phyloP scores from a whole-genome alignment of 2,329 filamentous ascomycete species.

The Lasiodiplodia theobromae region DNA sequence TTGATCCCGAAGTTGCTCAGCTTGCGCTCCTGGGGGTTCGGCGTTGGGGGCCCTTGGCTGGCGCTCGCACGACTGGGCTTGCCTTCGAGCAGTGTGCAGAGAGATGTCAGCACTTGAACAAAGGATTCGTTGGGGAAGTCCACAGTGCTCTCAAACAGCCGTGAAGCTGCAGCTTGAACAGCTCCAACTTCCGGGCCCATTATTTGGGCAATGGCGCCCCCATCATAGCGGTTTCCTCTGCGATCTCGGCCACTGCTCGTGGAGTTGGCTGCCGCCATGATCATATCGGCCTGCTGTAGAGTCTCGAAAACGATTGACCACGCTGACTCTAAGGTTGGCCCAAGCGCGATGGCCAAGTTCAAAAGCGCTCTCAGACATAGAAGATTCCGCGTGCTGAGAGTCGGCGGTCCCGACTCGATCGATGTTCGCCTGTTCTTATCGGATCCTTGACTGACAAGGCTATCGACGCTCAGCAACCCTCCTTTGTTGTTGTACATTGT shows the following conservation, averaged over 20 bases:
- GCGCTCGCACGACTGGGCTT: conserved; percentile 37
- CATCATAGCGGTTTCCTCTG: conserved; percentile 37
- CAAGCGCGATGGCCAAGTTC: conserved; percentile 94
- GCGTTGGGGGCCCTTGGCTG: conserved; percentile 2
- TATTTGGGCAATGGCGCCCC: conserved; percentile 41
- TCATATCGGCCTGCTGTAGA: conserved; percentile 88
- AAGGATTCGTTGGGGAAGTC: conserved; percentile 90
- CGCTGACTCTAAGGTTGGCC: conserved; percentile 81
- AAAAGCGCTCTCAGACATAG: conserved; percentile 87
- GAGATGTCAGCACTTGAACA: conserved; percentile 74
- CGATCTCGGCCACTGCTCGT: conserved; percentile 30
- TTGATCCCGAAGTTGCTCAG: conserved; percentile 32
- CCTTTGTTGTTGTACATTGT: conserved; percentile 75
- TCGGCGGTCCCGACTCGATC: conserved; percentile 50
- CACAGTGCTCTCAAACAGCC: conserved; percentile 88
- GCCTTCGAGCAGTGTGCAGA: conserved; percentile 71
- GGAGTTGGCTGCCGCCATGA: conserved; percentile 64
- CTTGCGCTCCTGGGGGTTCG: conserved; percentile 11
- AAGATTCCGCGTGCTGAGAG: conserved; percentile 84
- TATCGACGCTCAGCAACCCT: conserved; percentile 77
- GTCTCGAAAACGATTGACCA: conserved; percentile 95
- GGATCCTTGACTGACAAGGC: conserved; percentile 66
- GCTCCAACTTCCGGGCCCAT: conserved; percentile 82
- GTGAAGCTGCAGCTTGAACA: conserved; percentile 84
- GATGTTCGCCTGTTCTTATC: conserved; percentile 69